Percentiles rank a stretch among this genome's conserved stretches.
Conservation (phyloP, 164 flowering plant genomes). For the Nymphaea colorata region DNA sequence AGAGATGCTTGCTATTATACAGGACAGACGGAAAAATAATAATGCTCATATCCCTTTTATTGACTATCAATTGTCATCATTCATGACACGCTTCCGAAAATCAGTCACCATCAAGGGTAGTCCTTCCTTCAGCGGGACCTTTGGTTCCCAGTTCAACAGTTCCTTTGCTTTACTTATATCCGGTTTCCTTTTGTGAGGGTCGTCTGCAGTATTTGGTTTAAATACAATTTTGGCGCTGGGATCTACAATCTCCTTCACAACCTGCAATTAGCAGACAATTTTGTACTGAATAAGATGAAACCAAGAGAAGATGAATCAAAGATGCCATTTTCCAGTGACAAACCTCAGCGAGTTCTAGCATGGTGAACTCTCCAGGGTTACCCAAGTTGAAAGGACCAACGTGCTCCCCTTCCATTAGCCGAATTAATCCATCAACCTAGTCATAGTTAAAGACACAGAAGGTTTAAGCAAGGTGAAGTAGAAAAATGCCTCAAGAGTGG, state of each 20-base stretch:
- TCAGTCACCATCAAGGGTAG: conserved; percentile 81
- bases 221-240: conserved; percentile 72
- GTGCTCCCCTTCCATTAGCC: conserved; percentile 85
- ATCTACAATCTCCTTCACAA: conserved; percentile 75
- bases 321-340: too few species aligned
- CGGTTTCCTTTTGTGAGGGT: conserved; percentile 91
- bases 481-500: neutral
- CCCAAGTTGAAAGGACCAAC: conserved; percentile 91
- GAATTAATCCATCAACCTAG: conserved; percentile 79
- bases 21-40: neutral
- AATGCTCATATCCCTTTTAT: neutral
- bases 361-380: conserved; percentile 91
- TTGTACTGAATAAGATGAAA: too few species aligned
- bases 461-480: neutral
- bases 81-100: conserved; percentile 62
- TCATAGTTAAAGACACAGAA: neutral
- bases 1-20: neutral
- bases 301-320: too few species aligned
- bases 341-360: conserved; percentile 92
- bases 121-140: conserved; percentile 55
- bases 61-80: conserved; percentile 19
- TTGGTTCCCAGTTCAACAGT: conserved; percentile 90
- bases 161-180: conserved; percentile 83
- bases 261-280: conserved; percentile 21
- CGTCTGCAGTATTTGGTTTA: conserved; percentile 76